A percentile compares a stretch with the other conserved stretches of the same genome.
Conservation (phyloP, 768 basidiomycete genomes). For the Suillus spraguei region DNA sequence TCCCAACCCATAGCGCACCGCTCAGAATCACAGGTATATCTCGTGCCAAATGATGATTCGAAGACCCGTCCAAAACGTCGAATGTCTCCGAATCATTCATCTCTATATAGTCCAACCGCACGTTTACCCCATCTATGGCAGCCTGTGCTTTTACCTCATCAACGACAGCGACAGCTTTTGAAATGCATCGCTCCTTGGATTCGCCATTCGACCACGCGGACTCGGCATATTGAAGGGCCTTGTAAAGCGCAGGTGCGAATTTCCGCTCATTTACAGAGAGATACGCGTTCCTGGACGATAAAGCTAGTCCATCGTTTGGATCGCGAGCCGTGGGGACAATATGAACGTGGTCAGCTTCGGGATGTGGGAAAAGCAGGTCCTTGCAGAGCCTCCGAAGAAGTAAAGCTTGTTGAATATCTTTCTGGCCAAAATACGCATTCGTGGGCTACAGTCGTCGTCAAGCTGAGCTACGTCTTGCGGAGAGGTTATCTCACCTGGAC, state of each 20-base stretch:
- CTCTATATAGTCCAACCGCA: slow-evolving; percentile 84
- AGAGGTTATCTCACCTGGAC: slow-evolving; percentile 63
- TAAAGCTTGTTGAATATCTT: slow-evolving; percentile 96
- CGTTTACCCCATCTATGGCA: slow-evolving; percentile 43
- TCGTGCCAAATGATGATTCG: slow-evolving; percentile 29
- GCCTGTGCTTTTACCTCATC: slow-evolving; percentile 33
- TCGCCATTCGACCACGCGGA: slow-evolving; percentile 53
- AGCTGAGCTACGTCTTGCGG: neutral
- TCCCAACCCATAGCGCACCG: slow-evolving; percentile 84
- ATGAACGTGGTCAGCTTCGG: slow-evolving; percentile 70
- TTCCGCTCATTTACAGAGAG: slow-evolving; percentile 64
- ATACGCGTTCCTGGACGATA: slow-evolving; percentile 91
- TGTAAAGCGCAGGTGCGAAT: slow-evolving; percentile 64
- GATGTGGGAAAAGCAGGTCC: slow-evolving; percentile 84
- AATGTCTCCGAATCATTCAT: slow-evolving; percentile 84
- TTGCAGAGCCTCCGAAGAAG: slow-evolving; percentile 75
- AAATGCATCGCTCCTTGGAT: slow-evolving; percentile 53
- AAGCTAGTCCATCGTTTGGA: slow-evolving; percentile 65
- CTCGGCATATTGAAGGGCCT: slow-evolving; percentile 64
- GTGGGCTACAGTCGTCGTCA: slow-evolving; percentile 62
- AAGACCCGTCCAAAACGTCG: slow-evolving; percentile 49
- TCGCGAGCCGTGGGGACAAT: slow-evolving; percentile 88
- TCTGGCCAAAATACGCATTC: slow-evolving; percentile 94
- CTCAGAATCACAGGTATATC: slow-evolving; percentile 66
- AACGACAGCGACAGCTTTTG: slow-evolving; percentile 45